These are phyloP conservation scores for Austroboletus niveus DNA, from an alignment of 1,284 basidiomycete species.

Conservation along the genomic window DNA sequence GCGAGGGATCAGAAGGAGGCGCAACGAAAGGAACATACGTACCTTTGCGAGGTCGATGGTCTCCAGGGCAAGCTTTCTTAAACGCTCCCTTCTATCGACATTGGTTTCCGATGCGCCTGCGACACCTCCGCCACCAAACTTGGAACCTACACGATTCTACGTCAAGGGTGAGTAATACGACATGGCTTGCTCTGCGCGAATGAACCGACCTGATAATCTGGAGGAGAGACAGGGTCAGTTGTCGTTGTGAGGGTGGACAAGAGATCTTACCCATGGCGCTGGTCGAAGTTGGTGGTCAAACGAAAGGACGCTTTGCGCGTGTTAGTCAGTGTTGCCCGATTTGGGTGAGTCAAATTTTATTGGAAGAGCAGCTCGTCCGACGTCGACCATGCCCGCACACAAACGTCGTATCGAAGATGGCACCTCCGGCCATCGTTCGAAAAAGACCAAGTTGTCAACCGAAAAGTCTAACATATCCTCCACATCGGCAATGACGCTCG, in stretches of 20 bases:
- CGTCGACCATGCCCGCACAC: conserved; percentile 41
- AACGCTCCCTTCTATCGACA: conserved; percentile 91
- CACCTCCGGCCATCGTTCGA: conserved; percentile 46
- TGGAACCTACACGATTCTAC: conserved; percentile 92
- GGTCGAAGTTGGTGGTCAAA: not conserved
- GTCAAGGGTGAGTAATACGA: conserved; percentile 1
- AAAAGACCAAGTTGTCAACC: conserved; percentile 48
- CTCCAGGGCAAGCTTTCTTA: conserved; percentile 93
- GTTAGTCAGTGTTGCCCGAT: conserved; percentile 14
- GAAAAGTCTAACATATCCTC: conserved; percentile 26
- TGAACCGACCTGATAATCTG: conserved; percentile 47
- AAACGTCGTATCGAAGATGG: conserved; percentile 63
- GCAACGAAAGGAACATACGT: not conserved
- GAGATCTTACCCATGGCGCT: conserved; percentile 24
- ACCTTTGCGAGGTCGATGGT: conserved; percentile 96
- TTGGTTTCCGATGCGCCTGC: conserved; percentile 92
- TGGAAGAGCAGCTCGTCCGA: conserved; percentile 10
- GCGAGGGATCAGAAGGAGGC: conserved; percentile 4
- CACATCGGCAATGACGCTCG: conserved; percentile 47
- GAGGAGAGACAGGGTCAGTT: conserved; percentile 6
- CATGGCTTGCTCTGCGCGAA: not conserved
- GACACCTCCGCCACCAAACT: conserved; percentile 94
- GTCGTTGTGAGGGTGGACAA: not conserved
- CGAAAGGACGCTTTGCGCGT: not conserved
- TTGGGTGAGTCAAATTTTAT: not conserved